These are phyloP conservation scores for Aspergillus arachidicola DNA, from an alignment of 2,329 filamentous ascomycete genomes.

Conservation along the genomic window DNA sequence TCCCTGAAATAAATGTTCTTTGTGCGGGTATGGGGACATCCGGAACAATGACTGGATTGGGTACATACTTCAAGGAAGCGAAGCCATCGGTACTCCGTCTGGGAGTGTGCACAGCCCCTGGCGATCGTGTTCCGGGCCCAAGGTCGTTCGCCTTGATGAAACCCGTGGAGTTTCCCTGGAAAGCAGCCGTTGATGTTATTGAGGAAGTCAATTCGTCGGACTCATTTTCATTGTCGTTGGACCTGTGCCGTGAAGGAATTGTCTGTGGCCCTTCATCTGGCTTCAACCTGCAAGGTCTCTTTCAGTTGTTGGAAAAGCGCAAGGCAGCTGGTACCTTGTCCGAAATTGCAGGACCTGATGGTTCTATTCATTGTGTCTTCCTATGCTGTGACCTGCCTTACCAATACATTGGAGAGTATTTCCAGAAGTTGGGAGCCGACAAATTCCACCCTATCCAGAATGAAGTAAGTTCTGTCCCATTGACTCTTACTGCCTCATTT, in stretches of 20 bases:
- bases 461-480: constrained; percentile 34
- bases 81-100: constrained; percentile 45
- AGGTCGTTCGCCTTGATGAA: constrained; percentile 55
- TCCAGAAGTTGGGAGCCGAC: constrained; percentile 54
- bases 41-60: constrained; percentile 54
- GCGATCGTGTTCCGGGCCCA: constrained; percentile 62
- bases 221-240: constrained; percentile 56
- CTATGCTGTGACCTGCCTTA: constrained; percentile 66
- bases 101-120: constrained; percentile 59
- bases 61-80: constrained; percentile 51
- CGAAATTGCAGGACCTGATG: constrained; percentile 49
- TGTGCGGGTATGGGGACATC: constrained; percentile 62
- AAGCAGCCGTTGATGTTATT: constrained; percentile 55
- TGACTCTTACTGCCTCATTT: constrained; percentile 1
- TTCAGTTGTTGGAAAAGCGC: constrained; percentile 53
- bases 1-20: constrained; percentile 59
- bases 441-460: constrained; percentile 56
- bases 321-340: constrained; percentile 50
- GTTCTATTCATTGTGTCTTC: constrained; percentile 58
- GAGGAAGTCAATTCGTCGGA: constrained; percentile 60
- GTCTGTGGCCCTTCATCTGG: constrained; percentile 65
- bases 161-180: constrained; percentile 62
- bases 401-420: constrained; percentile 64
- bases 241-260: constrained; percentile 59
- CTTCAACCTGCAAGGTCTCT: constrained; percentile 58